Percentiles rank a stretch among this genome's conserved stretches.
Evolutionary conservation across 345 rosid genomes (phyloP).

Genomic region (Cochlearia excelsa): DNA sequence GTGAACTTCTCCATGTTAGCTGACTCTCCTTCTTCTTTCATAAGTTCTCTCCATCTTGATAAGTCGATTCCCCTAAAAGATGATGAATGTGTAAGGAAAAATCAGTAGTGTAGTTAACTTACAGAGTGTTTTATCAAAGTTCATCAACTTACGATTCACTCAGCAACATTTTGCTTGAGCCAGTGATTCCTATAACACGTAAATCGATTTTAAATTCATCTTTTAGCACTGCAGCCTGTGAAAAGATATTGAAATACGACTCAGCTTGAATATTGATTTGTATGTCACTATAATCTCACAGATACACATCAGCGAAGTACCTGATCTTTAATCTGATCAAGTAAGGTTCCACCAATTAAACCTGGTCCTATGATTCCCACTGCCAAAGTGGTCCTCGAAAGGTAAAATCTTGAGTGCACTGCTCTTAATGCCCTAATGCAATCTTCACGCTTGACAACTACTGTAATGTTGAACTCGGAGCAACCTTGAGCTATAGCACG

Average conservation of each 20-base stretch:
- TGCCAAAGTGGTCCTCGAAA: conserved; percentile 81
- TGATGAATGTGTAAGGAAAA: conserved; percentile 15
- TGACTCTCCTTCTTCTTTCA: conserved; percentile 57
- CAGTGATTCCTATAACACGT: conserved; percentile 91
- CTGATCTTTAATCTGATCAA: conserved; percentile 93
- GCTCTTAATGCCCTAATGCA: conserved; percentile 91
- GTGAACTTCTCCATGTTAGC: conserved; percentile 76
- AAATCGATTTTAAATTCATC: conserved; percentile 93
- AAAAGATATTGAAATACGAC: conserved; percentile 18
- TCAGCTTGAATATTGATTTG: conserved; percentile 1
- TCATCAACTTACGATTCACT: conserved; percentile 65
- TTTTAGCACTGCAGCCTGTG: conserved; percentile 83
- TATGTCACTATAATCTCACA: conserved; percentile 1
- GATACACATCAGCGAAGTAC: conserved; percentile 34
- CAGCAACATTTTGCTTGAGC: conserved; percentile 73
- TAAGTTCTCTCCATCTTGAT: conserved; percentile 73
- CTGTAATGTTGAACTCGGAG: conserved; percentile 91
- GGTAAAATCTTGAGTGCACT: conserved; percentile 93
- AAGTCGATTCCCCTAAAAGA: conserved; percentile 66
- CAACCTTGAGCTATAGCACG: conserved; percentile 99
- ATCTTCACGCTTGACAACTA: conserved; percentile 80
- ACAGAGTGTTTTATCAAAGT: background rate
- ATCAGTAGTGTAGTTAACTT: background rate
- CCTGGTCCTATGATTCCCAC: conserved; percentile 96
- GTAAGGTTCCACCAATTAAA: conserved; percentile 83